Evolutionary conservation across 129 eudicot genomes (phyloP).

Genomic region (Arctium minus): DNA sequence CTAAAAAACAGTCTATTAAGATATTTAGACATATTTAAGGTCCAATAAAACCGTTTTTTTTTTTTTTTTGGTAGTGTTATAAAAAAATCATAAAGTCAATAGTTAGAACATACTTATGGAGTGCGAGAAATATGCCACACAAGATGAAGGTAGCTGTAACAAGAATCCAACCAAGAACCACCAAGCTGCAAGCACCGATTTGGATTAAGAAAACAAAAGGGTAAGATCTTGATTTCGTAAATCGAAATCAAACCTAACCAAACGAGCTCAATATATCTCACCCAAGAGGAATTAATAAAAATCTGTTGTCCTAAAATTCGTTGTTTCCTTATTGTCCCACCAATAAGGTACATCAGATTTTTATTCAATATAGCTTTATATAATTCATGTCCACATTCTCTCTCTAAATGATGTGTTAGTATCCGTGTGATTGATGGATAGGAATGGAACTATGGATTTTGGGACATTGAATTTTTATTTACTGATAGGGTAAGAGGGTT

Average conservation of each 20-base stretch:
- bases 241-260: no score
- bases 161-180: slow-evolving; percentile 80
- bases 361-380: no score
- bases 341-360: neutral
- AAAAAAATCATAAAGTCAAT: neutral
- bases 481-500: no score
- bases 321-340: neutral
- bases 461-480: no score
- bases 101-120: slow-evolving; percentile 69
- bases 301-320: no score
- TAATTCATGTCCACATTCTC: no score
- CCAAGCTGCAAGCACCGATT: slow-evolving; percentile 55
- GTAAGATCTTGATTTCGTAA: neutral
- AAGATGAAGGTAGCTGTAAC: slow-evolving; percentile 64
- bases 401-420: no score
- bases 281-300: no score
- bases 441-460: no score
- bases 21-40: neutral
- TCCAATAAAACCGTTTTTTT: neutral
- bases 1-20: neutral
- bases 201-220: neutral
- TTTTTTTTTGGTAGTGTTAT: neutral
- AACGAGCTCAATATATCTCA: neutral
- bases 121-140: slow-evolving; percentile 81
- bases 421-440: no score